These are phyloP conservation scores for Cytospora mali DNA, from an alignment of 2,329 filamentous ascomycete species.

Conservation along the genomic window DNA sequence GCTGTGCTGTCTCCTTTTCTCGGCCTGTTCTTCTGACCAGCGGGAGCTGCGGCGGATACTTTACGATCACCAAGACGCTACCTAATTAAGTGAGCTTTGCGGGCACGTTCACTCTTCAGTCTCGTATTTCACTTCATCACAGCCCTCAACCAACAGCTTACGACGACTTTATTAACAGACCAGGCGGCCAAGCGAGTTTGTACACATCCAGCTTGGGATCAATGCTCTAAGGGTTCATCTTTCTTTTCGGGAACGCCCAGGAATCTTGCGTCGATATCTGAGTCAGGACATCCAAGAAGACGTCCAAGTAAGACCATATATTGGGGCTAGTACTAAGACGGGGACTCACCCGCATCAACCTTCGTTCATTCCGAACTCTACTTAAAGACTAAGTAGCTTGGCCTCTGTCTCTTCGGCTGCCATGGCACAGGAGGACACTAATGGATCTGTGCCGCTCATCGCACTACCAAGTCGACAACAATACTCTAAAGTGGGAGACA, in stretches of 20 bases:
- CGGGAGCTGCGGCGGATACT: neutral
- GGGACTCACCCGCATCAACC: too few species aligned
- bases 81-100: neutral
- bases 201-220: too few species aligned
- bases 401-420: neutral
- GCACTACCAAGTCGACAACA: constrained; percentile 16
- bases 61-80: constrained; percentile 12
- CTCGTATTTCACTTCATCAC: too few species aligned
- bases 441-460: constrained; percentile 26
- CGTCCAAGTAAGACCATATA: neutral
- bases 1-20: constrained; percentile 7
- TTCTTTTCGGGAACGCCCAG: neutral
- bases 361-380: neutral
- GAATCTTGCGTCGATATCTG: neutral
- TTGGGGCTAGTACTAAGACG: neutral
- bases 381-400: neutral
- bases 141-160: neutral
- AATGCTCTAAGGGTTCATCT: neutral
- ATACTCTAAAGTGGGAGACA: constrained; percentile 15
- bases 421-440: constrained; percentile 9
- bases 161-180: neutral
- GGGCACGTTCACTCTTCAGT: neutral
- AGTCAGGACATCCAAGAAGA: neutral
- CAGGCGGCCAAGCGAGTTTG: neutral
- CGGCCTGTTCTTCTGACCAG: constrained; percentile 2